phyloP scores from a whole-genome alignment of 2,329 filamentous ascomycete species.

The Fusarium veterinarium region DNA sequence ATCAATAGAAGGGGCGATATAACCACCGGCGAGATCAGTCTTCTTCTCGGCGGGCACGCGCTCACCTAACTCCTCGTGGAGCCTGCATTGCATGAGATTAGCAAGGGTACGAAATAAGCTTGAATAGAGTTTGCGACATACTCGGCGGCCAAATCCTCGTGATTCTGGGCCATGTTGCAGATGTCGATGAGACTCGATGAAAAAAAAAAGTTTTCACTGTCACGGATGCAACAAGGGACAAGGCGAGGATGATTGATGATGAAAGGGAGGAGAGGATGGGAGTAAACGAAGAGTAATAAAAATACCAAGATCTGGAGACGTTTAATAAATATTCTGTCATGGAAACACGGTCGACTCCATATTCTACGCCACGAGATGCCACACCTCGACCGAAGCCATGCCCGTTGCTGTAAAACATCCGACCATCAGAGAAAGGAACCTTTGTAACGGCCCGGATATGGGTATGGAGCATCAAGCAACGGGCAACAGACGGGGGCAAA shows the following conservation, averaged over 20 bases:
- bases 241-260: background rate
- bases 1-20: conserved; percentile 40
- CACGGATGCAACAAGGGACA: conserved; percentile 13
- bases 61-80: conserved; percentile 45
- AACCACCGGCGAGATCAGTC: conserved; percentile 42
- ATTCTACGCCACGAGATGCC: background rate
- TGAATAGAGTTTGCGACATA: conserved; percentile 39
- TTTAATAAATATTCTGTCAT: conserved; percentile 37
- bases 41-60: conserved; percentile 38
- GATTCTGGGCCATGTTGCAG: conserved; percentile 48
- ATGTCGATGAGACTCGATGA: background rate
- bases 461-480: conserved; percentile 6
- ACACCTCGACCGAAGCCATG: conserved; percentile 11
- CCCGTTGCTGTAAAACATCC: conserved; percentile 35
- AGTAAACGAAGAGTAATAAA: conserved; percentile 23
- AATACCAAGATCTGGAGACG: conserved; percentile 31
- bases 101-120: conserved; percentile 14
- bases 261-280: conserved; percentile 9
- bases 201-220: conserved; percentile 8
- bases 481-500: background rate
- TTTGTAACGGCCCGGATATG: conserved; percentile 40
- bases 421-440: conserved; percentile 36
- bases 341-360: conserved; percentile 9
- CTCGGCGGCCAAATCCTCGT: conserved; percentile 50
- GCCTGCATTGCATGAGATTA: conserved; percentile 36